Evolutionary conservation across 164 flowering plant genomes (phyloP).

Genomic region (Aristolochia californica): DNA sequence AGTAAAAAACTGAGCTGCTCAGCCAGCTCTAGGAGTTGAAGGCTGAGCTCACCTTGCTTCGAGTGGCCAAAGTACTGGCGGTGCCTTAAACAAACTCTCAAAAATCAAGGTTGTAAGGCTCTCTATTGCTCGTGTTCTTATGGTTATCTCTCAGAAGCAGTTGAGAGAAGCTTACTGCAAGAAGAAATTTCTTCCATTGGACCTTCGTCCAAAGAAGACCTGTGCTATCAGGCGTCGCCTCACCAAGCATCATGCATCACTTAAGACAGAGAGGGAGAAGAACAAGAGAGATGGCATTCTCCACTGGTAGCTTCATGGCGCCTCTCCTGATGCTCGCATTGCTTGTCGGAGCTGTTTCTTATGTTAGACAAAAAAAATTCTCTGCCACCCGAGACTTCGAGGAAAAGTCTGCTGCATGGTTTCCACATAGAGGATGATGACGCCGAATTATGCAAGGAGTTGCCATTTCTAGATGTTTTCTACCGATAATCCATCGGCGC

Average conservation of each 20-base stretch:
- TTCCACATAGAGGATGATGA: too few relatives aligned
- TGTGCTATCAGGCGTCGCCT: constrained; percentile 69
- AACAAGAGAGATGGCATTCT: too few relatives aligned
- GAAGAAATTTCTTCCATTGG: constrained; percentile 64
- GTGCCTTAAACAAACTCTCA: constrained; percentile 74
- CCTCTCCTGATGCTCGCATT: too few relatives aligned
- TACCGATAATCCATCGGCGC: too few relatives aligned
- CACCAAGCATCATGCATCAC: constrained; percentile 64
- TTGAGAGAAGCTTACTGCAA: constrained; percentile 69
- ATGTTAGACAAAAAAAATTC: too few relatives aligned
- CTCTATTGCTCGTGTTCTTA: constrained; percentile 65
- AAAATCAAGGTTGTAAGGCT: constrained; percentile 83
- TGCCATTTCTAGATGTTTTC: too few relatives aligned
- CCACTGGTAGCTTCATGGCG: too few relatives aligned
- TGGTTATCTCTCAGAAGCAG: constrained; percentile 76
- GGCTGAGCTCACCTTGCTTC: constrained; percentile 62
- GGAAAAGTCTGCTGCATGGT: too few relatives aligned
- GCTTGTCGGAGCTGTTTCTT: too few relatives aligned
- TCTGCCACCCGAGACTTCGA: too few relatives aligned
- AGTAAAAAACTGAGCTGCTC: constrained; percentile 43
- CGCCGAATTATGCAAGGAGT: too few relatives aligned
- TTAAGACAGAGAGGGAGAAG: constrained; percentile 43
- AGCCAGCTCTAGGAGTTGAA: constrained; percentile 58
- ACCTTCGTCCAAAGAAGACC: constrained; percentile 83
- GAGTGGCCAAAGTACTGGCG: constrained; percentile 78